A percentile compares a stretch with the other conserved stretches of the same genome.
phyloP scores from a whole-genome alignment of 225 moss, liverwort and hornwort species.

The Physcomitrium patens region DNA sequence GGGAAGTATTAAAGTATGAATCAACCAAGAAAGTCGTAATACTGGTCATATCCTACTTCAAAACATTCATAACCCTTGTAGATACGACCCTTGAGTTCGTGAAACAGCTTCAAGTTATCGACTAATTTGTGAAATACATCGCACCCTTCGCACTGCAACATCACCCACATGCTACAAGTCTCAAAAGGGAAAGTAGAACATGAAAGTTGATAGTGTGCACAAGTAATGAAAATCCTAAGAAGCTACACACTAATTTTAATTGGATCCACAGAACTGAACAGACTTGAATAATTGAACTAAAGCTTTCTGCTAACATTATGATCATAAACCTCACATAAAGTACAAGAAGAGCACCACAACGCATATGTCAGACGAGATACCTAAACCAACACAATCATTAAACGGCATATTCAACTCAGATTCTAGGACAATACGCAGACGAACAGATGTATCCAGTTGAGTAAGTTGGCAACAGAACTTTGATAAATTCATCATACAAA shows the following conservation, averaged over 20 bases:
- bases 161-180: conserved; percentile 18
- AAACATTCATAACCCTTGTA: conserved; percentile 86
- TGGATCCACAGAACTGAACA: neutral
- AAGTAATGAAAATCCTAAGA: neutral
- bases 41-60: conserved; percentile 86
- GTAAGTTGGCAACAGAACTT: neutral
- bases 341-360: neutral
- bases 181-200: neutral
- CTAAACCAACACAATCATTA: conserved; percentile 4
- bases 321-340: conserved; percentile 10
- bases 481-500: neutral
- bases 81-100: conserved; percentile 90
- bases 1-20: conserved; percentile 15
- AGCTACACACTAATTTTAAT: neutral
- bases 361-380: neutral
- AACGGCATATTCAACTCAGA: neutral
- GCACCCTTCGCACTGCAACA: conserved; percentile 94
- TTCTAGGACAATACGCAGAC: neutral
- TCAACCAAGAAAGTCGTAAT: conserved; percentile 82
- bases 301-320: neutral
- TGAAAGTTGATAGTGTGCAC: conserved; percentile 1
- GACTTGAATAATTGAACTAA: neutral
- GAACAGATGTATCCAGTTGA: neutral
- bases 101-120: conserved; percentile 95
- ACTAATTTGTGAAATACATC: conserved; percentile 93